These are phyloP conservation scores for Penicillium sclerotiorum DNA, from an alignment of 2,329 filamentous ascomycete species.

Conservation along the genomic window DNA sequence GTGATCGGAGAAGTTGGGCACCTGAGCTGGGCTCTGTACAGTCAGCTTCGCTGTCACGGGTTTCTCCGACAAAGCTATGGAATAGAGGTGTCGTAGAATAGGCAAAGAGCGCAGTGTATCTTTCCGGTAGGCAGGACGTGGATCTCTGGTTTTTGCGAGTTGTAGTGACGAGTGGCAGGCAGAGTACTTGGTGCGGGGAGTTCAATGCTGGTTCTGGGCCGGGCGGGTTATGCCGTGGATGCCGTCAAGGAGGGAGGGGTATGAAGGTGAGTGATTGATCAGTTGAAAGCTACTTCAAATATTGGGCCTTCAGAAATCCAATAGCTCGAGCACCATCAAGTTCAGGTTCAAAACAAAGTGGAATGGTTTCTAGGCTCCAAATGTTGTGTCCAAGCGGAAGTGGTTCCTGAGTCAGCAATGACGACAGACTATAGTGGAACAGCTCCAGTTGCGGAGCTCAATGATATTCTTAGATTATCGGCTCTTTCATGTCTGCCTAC, in stretches of 20 bases:
- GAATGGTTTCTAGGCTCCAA: constrained; percentile 3
- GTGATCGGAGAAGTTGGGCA: constrained; percentile 16
- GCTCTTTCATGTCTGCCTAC: constrained; percentile 17
- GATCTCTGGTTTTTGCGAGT: constrained; percentile 1
- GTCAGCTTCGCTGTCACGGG: not conserved
- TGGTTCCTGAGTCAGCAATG: constrained; percentile 24
- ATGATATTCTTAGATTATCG: constrained; percentile 18
- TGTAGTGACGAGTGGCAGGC: constrained; percentile 10
- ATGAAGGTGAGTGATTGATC: not conserved
- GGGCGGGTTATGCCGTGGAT: not conserved
- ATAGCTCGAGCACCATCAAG: not conserved
- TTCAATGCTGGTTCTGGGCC: constrained; percentile 8
- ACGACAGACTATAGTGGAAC: constrained; percentile 13
- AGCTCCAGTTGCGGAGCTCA: constrained; percentile 5
- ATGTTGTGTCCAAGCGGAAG: constrained; percentile 17
- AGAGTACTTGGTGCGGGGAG: constrained; percentile 27
- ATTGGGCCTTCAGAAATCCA: too few species aligned
- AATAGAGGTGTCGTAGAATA: not conserved
- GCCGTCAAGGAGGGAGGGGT: not conserved
- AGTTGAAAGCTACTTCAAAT: not conserved
- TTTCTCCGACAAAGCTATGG: not conserved
- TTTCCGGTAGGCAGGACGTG: not conserved
- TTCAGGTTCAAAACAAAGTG: constrained; percentile 1
- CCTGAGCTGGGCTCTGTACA: constrained; percentile 11
- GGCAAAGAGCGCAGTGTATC: not conserved